Evolutionary conservation across 2,329 filamentous ascomycete species (phyloP).

Genomic region (Sclerotinia spermophila): DNA sequence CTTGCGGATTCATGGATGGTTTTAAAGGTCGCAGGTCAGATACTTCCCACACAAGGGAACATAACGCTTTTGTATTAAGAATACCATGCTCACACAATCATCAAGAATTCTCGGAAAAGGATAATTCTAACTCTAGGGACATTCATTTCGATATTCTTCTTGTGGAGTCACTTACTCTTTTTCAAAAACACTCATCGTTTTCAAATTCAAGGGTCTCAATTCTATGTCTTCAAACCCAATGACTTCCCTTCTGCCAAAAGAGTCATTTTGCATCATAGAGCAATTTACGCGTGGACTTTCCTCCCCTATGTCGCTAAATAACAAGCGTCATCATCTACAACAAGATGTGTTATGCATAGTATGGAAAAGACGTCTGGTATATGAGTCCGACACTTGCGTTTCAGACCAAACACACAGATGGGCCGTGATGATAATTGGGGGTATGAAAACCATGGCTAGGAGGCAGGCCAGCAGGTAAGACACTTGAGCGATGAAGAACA

Average conservation of each 20-base stretch:
- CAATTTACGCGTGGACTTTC: background rate
- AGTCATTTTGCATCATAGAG: background rate
- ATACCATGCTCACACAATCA: background rate
- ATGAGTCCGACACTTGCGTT: background rate
- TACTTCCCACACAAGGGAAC: background rate
- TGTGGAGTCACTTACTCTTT: background rate
- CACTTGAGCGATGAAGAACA: too few relatives aligned
- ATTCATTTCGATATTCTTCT: background rate
- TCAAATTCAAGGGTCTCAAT: background rate
- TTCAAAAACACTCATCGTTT: background rate
- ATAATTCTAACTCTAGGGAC: too few relatives aligned
- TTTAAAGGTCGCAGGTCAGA: background rate
- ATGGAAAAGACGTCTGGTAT: background rate
- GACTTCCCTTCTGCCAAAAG: background rate
- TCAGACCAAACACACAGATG: background rate
- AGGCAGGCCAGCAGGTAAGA: too few relatives aligned
- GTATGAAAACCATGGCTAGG: too few relatives aligned
- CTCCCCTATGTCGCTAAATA: background rate
- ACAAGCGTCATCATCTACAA: background rate
- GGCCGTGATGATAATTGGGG: too few relatives aligned
- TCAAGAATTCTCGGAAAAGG: background rate
- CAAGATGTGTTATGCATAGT: background rate
- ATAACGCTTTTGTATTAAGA: background rate
- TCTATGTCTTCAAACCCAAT: background rate
- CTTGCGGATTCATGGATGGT: fast-evolving